Base-by-base conservation (phyloP, 106 monocot species). In the Ottelia alismoides region DNA sequence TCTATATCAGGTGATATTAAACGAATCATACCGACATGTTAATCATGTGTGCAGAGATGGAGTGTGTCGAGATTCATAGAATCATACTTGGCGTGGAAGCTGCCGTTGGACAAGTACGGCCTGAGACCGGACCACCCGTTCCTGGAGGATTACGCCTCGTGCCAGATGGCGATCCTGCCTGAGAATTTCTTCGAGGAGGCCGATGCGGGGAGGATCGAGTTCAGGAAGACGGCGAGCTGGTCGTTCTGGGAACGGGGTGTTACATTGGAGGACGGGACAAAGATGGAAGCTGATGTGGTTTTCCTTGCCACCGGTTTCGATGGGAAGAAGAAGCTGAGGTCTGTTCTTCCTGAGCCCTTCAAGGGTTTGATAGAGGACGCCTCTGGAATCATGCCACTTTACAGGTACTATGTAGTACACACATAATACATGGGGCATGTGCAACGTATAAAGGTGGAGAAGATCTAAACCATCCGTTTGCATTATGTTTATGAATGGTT, bases 251-350 rank as follows among this genome's bases (percentile, higher is more conserved):
- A 88, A 29, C 25, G 32, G 11, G 94, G 94, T 0, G 65, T 94
- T 1, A 71, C 78, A 1, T 57, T 88, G 59, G 81, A 84, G 10
- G 94, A 88, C 63, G 58, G 55, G 49, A 70, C 72, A 12, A 65
- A 64, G 53, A 2, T 88, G 28, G 88, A 94, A 35, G 88, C 94
- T 0, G 94, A 94, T 45, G 47, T 88, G 2, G 84, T 94, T 16
- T 78, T 94, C 56, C 66, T 81, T 19, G 88, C 88, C n/a, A 94
- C 93, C 24, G 94, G 93, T 31, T 94, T 71, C 55, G 81, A 88
- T 25, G 88, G 93, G 22, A 88, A 88, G 73, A 70, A 81, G 55
- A 93, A 93, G 75, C 75, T 93, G 25, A 61, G 44, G 20, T 64
- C 74, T 1, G 78, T 88, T 22, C 50, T 93, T 20, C 80, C 84